Conservation (phyloP, 768 basidiomycete genomes). For the Phanerochaete sordida region DNA sequence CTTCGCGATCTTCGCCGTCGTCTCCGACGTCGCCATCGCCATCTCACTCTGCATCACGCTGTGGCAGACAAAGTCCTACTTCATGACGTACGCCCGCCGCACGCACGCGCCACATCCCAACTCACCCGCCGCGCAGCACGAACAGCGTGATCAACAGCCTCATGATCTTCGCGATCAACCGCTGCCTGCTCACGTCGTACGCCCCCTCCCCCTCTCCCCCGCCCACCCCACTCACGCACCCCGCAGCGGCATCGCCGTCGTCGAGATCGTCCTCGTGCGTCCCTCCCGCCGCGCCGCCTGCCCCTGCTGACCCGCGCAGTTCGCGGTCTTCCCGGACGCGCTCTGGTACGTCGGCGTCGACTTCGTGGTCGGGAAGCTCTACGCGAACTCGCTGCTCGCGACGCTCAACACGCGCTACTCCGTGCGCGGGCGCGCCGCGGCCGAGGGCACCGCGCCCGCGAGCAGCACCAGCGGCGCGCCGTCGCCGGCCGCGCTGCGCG, state of each 20-base stretch:
- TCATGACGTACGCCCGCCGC: constrained; percentile 19
- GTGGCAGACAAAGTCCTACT: constrained; percentile 26
- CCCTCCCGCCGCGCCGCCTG: not conserved
- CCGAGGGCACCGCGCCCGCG: not conserved
- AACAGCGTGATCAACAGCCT: constrained; percentile 38
- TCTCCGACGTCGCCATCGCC: constrained; percentile 44
- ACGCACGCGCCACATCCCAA: not conserved
- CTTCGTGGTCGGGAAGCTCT: constrained; percentile 43
- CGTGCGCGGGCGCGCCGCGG: constrained; percentile 5
- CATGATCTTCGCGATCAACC: constrained; percentile 48
- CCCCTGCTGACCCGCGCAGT: constrained; percentile 29
- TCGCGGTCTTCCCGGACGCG: constrained; percentile 37
- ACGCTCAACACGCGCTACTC: constrained; percentile 15
- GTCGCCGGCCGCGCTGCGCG: not conserved
- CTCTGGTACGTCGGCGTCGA: constrained; percentile 48
- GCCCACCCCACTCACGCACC: not conserved
- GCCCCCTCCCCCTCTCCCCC: constrained; percentile 13
- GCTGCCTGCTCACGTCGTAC: constrained; percentile 46
- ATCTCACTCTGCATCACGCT: constrained; percentile 39
- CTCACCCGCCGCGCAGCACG: constrained; percentile 29
- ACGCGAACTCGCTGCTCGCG: constrained; percentile 13
- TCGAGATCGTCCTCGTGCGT: constrained; percentile 22
- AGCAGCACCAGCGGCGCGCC: not conserved
- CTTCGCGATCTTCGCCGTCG: constrained; percentile 41
- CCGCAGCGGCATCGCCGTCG: constrained; percentile 17